Evolutionary conservation across 345 rosid species (phyloP).

Genomic region (Erysimum cheiranthoides): DNA sequence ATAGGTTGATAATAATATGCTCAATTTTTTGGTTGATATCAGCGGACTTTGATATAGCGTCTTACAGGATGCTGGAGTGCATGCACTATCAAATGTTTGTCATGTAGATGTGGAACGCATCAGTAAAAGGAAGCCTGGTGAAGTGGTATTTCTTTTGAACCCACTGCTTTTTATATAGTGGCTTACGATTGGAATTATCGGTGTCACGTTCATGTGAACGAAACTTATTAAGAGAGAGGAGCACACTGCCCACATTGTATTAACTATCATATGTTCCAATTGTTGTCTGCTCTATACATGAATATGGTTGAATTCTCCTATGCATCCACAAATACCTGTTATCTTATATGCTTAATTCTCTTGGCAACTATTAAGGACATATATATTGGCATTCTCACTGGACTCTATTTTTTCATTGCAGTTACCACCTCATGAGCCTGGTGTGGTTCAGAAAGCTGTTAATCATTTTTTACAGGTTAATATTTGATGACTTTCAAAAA

Average conservation of each 20-base stretch:
- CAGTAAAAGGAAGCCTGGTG: conserved; percentile 93
- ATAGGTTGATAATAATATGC: neutral
- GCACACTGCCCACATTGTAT: neutral
- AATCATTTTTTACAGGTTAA: conserved; percentile 94
- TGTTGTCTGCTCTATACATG: neutral
- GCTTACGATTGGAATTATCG: neutral
- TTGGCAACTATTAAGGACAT: conserved; percentile 9
- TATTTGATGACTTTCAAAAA: conserved; percentile 20
- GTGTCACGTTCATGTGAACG: neutral
- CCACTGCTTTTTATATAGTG: conserved; percentile 3
- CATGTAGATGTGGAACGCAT: conserved; percentile 93
- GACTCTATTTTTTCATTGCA: conserved; percentile 45
- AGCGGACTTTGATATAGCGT: conserved; percentile 8
- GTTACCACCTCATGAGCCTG: conserved; percentile 96
- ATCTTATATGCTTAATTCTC: conserved; percentile 16
- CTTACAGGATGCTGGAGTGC: conserved; percentile 92
- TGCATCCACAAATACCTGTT: neutral
- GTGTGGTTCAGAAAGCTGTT: conserved; percentile 82
- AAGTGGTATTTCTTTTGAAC: conserved; percentile 63
- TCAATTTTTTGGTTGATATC: neutral
- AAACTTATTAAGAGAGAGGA: neutral
- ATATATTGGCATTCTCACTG: conserved; percentile 14
- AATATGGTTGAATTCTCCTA: neutral
- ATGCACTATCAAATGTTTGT: conserved; percentile 91
- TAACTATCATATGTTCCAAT: neutral